Percentiles rank a stretch among this genome's conserved stretches.
Evolutionary conservation across 345 rosid genomes (phyloP).

Genomic region (Garcia nutans): DNA sequence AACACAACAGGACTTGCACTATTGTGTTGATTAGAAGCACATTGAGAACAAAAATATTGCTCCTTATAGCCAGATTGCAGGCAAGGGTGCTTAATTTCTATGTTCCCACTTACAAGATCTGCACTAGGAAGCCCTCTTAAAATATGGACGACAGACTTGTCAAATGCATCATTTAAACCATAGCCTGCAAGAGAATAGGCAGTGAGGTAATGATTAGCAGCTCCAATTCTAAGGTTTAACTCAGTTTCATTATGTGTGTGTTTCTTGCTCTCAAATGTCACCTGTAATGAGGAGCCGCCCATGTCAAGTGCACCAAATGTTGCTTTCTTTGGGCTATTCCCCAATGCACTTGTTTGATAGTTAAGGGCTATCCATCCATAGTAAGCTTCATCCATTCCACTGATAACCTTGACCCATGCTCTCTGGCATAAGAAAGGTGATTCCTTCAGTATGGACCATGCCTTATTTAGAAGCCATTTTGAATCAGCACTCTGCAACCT

Average conservation of each 20-base stretch:
- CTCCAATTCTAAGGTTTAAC: constrained; percentile 75
- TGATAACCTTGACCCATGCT: constrained; percentile 82
- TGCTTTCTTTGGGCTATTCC: constrained; percentile 59
- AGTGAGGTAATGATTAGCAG: constrained; percentile 73
- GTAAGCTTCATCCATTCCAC: constrained; percentile 95
- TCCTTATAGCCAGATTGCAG: constrained; percentile 80
- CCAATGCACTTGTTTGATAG: constrained; percentile 65
- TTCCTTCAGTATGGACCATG: constrained; percentile 75
- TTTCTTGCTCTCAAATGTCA: constrained; percentile 82
- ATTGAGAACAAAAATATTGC: constrained; percentile 66
- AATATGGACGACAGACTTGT: constrained; percentile 70
- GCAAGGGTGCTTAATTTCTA: constrained; percentile 89
- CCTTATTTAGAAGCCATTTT: constrained; percentile 83
- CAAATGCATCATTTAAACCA: constrained; percentile 98
- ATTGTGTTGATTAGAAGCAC: constrained; percentile 49
- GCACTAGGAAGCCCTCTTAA: constrained; percentile 45
- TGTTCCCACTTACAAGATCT: constrained; percentile 48
- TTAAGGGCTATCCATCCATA: constrained; percentile 96
- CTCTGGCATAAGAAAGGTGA: constrained; percentile 71
- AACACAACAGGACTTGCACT: constrained; percentile 43
- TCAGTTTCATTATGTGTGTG: constrained; percentile 53
- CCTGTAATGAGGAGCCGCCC: constrained; percentile 99
- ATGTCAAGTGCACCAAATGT: constrained; percentile 97
- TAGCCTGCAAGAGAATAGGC: constrained; percentile 97
- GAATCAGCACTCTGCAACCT: constrained; percentile 78